phyloP scores from a whole-genome alignment of 1,284 basidiomycete genomes.

The Boletus semigastroideus region DNA sequence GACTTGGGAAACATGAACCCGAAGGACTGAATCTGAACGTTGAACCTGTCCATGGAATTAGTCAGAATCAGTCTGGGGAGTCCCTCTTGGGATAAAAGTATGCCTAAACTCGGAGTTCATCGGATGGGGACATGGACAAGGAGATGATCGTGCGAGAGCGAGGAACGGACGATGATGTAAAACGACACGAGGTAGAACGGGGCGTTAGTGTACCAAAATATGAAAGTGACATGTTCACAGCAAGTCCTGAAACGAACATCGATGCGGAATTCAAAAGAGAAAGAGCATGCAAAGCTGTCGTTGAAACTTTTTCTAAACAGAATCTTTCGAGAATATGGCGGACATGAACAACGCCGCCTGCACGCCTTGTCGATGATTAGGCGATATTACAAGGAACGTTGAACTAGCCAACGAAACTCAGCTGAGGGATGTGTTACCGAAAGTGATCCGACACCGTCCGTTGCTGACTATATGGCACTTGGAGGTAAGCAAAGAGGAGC shows the following conservation, averaged over 20 bases:
- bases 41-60: conserved; percentile 21
- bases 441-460: conserved; percentile 18
- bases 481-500: background rate
- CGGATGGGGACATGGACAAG: conserved; percentile 9
- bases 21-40: conserved; percentile 8
- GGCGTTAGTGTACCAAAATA: conserved; percentile 15
- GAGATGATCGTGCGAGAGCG: conserved; percentile 14
- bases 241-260: conserved; percentile 13
- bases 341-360: conserved; percentile 27
- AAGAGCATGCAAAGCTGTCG: conserved; percentile 12
- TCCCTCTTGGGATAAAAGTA: conserved; percentile 9
- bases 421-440: conserved; percentile 1
- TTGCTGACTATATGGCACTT: background rate
- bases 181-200: conserved; percentile 19
- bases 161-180: conserved; percentile 26
- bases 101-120: conserved; percentile 1
- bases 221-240: conserved; percentile 11
- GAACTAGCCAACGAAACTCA: conserved; percentile 6
- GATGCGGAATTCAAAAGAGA: conserved; percentile 18
- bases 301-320: conserved; percentile 22
- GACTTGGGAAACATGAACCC: conserved; percentile 19
- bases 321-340: conserved; percentile 24
- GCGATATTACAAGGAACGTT: conserved; percentile 26
- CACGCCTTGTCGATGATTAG: conserved; percentile 22
- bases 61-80: conserved; percentile 15